Base-by-base conservation (phyloP, 2,329 filamentous ascomycete species). In the Raffaelea ambrosiae region DNA sequence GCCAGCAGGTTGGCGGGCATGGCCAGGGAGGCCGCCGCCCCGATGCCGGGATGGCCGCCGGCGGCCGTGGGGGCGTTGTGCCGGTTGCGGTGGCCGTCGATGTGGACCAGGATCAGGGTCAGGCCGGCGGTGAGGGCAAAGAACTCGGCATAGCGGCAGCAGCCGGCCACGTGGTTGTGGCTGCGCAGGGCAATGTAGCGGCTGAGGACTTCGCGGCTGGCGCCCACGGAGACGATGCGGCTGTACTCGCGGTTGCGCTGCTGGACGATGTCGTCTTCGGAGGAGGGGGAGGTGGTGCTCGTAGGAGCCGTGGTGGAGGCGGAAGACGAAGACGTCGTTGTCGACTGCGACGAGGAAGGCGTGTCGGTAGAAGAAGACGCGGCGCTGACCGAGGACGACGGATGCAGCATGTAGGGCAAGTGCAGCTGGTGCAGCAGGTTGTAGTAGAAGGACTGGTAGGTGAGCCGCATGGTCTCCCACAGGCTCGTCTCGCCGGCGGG, bases 341-440 rank as follows among this genome's bases (percentile, higher is more conserved):
- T n/a, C n/a, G n/a, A n/a, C n/a, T n/a, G n/a, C n/a, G 35, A 38
- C 35, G 35, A 38, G 16, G 35, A 38, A n/a, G n/a, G n/a, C n/a
- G n/a, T n/a, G n/a, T n/a, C n/a, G n/a, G n/a, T n/a, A n/a, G n/a
- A n/a, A n/a, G n/a, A n/a, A n/a, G n/a, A n/a, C n/a, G n/a, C n/a
- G n/a, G n/a, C n/a, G n/a, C n/a, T n/a, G n/a, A n/a, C n/a, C n/a
- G n/a, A n/a, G n/a, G n/a, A n/a, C n/a, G 40, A 21, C 22, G 43
- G 55, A n/a, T 43, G 47, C 9, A 70, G 50, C 47, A 68, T 58
- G 48, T 63, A 68, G 1, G 68, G 68, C 1, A 70, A 54, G 49
- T 71, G 67, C 0, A 70, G 60, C 46, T 65, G 63, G 41, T 60
- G 59, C 3, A 71, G 53, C 8, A 71, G 55, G 46, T 61, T 58